These are phyloP conservation scores for Eucalyptus pauciflora DNA, from an alignment of 345 rosid species.

Conservation along the genomic window DNA sequence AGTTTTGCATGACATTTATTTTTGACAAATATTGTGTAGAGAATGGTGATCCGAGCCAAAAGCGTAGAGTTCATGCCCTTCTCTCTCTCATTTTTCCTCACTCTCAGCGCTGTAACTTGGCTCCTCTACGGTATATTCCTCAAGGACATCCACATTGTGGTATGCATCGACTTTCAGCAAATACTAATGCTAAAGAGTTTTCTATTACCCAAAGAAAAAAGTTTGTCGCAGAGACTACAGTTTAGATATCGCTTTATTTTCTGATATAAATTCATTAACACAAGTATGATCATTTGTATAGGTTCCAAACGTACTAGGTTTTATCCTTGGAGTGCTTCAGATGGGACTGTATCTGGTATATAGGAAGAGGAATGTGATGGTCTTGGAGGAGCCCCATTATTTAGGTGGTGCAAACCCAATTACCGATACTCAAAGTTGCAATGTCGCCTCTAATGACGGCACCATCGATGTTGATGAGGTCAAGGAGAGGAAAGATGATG, in stretches of 20 bases:
- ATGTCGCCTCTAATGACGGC: neutral
- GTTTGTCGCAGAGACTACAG: neutral
- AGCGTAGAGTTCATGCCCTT: slow-evolving; percentile 14
- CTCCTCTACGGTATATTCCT: slow-evolving; percentile 12
- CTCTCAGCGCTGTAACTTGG: slow-evolving; percentile 27
- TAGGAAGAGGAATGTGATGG: neutral
- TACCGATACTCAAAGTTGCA: neutral
- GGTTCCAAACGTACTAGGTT: slow-evolving; percentile 27
- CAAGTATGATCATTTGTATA: neutral
- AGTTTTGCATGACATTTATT: neutral
- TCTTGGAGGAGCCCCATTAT: neutral
- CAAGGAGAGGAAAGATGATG: neutral
- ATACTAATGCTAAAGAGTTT: neutral
- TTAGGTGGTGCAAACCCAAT: neutral
- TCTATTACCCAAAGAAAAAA: neutral
- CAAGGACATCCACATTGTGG: slow-evolving; percentile 18
- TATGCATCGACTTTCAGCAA: neutral
- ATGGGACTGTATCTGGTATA: slow-evolving; percentile 1
- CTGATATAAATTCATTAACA: neutral
- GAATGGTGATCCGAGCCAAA: slow-evolving; percentile 1
- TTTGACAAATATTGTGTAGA: neutral
- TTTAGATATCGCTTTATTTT: neutral
- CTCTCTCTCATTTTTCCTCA: slow-evolving; percentile 2
- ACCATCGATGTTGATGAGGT: neutral
- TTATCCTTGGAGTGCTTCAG: slow-evolving; percentile 21